These are phyloP conservation scores for Trichophyton benhamiae DNA, from an alignment of 2,329 filamentous ascomycete species.

Conservation along the genomic window DNA sequence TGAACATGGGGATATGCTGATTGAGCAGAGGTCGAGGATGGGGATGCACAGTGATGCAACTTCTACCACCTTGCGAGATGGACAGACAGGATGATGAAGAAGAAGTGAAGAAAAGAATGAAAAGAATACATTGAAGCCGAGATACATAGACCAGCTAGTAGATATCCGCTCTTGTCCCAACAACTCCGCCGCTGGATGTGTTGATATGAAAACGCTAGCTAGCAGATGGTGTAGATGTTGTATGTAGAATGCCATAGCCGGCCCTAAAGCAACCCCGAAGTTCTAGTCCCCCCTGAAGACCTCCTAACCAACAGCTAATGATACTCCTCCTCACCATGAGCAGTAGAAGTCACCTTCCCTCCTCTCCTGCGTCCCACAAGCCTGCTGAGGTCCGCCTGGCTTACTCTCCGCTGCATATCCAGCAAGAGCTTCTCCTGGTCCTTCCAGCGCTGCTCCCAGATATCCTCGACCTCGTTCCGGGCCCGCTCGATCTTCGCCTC, in stretches of 20 bases:
- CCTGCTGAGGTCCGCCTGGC: neutral
- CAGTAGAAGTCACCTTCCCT: too few relatives aligned
- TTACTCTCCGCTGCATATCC: neutral
- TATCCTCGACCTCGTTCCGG: slow-evolving; percentile 23
- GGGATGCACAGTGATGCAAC: neutral
- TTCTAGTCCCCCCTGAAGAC: too few relatives aligned
- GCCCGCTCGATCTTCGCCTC: slow-evolving; percentile 20
- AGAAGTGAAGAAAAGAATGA: neutral
- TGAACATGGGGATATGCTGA: neutral
- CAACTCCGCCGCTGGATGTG: neutral
- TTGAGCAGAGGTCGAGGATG: too few relatives aligned
- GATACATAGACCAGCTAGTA: neutral
- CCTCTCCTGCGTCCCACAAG: neutral
- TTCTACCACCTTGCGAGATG: too few relatives aligned
- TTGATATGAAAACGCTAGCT: neutral
- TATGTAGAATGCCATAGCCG: neutral
- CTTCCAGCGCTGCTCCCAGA: slow-evolving; percentile 26
- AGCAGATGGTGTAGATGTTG: neutral
- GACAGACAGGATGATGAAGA: neutral
- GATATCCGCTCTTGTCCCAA: neutral
- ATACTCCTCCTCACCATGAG: too few relatives aligned
- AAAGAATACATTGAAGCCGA: neutral
- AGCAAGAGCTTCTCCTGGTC: slow-evolving; percentile 16
- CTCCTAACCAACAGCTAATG: too few relatives aligned
- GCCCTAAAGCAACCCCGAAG: too few relatives aligned